phyloP scores from a whole-genome alignment of 202 grass and related monocot genomes.

The Setaria viridis region DNA sequence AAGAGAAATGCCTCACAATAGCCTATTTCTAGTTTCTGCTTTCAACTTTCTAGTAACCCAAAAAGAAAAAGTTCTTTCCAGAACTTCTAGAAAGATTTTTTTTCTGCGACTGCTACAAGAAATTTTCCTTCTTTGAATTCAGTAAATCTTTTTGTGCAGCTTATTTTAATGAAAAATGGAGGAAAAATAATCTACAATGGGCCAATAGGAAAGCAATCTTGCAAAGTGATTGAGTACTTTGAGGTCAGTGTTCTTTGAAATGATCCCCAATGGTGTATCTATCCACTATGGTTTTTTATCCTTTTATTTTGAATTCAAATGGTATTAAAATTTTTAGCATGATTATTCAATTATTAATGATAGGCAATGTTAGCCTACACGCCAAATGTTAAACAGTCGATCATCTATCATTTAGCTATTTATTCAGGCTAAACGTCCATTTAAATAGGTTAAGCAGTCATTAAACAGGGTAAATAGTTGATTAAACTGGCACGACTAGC shows the following conservation, averaged over 20 bases:
- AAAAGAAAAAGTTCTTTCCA: background rate
- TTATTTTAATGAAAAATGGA: conserved; percentile 63
- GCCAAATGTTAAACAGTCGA: no score
- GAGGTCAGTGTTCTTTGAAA: conserved; percentile 46
- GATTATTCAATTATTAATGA: background rate
- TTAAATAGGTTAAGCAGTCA: no score
- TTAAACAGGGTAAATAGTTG: no score
- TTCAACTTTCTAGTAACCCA: background rate
- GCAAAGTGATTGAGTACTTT: conserved; percentile 65
- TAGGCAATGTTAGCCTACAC: no score
- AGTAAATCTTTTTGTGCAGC: conserved; percentile 39
- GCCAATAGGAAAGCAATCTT: conserved; percentile 51
- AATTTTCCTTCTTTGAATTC: background rate
- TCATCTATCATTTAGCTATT: no score
- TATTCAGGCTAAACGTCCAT: no score
- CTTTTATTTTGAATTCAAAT: background rate
- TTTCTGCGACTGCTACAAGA: background rate
- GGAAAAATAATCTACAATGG: conserved; percentile 59
- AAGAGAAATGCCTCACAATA: background rate
- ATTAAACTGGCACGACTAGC: no score
- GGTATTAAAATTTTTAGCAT: background rate
- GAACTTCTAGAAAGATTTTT: background rate
- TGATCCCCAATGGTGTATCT: background rate
- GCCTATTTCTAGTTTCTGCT: background rate
- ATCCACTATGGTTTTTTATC: background rate